Conservation (phyloP, 805 yeast genomes). For the Lipomyces chichibuensis region DNA sequence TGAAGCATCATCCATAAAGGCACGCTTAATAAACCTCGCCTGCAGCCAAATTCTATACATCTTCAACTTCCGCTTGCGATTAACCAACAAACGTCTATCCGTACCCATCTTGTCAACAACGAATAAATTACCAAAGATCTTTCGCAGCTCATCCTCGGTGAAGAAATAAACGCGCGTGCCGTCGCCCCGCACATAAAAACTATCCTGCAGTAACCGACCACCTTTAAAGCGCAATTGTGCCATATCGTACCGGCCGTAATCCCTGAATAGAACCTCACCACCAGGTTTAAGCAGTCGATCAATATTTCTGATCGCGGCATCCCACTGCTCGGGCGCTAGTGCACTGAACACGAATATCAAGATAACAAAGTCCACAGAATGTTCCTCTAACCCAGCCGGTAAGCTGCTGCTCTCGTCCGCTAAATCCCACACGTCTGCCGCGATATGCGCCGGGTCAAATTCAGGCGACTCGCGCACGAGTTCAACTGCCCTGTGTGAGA, state of each 20-base stretch:
- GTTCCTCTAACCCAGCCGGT: slow-evolving; percentile 83
- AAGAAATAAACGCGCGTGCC: slow-evolving; percentile 97
- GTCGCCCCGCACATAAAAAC: slow-evolving; percentile 95
- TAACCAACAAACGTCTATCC: slow-evolving; percentile 87
- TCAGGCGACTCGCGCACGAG: slow-evolving; percentile 65
- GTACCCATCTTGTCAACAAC: slow-evolving; percentile 78
- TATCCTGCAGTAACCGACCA: slow-evolving; percentile 82
- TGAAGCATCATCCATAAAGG: background rate
- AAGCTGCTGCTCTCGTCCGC: slow-evolving; percentile 70
- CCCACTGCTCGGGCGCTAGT: slow-evolving; percentile 89
- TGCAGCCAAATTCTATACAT: slow-evolving; percentile 98
- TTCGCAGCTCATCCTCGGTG: slow-evolving; percentile 85
- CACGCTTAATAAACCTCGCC: slow-evolving; percentile 66
- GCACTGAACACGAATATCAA: slow-evolving; percentile 96
- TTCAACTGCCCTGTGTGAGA: slow-evolving; percentile 85
- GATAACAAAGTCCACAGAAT: slow-evolving; percentile 88
- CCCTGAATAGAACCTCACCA: slow-evolving; percentile 85
- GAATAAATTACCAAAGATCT: slow-evolving; percentile 69
- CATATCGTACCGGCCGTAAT: slow-evolving; percentile 93
- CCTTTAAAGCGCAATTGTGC: slow-evolving; percentile 94
- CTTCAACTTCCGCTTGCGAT: slow-evolving; percentile 86
- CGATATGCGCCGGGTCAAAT: slow-evolving; percentile 60
- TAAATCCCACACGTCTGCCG: slow-evolving; percentile 93
- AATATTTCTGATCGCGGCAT: slow-evolving; percentile 71
- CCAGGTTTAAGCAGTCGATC: slow-evolving; percentile 84